Conservation (phyloP, 352 stramenopile genomes). For the Phytophthora cactorum region DNA sequence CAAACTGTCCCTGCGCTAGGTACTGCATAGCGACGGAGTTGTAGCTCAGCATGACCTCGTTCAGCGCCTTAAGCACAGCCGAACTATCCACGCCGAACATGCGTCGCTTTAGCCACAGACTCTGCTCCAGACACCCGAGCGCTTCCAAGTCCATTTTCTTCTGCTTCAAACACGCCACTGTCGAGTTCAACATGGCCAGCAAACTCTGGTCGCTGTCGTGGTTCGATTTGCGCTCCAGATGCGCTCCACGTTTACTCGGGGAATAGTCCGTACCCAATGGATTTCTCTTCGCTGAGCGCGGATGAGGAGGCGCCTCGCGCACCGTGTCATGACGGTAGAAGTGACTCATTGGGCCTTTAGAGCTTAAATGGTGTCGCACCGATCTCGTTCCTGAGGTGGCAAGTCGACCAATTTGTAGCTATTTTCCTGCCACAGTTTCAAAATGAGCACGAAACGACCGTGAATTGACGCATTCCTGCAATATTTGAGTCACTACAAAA, state of each 20-base stretch:
- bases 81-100: slow-evolving; percentile 77
- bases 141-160: slow-evolving; percentile 83
- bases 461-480: background rate
- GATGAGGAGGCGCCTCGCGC: slow-evolving; percentile 8
- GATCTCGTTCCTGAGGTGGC: too few species aligned
- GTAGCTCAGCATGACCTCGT: slow-evolving; percentile 76
- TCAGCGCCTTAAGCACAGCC: slow-evolving; percentile 57
- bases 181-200: slow-evolving; percentile 77
- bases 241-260: slow-evolving; percentile 19
- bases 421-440: too few species aligned
- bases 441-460: too few species aligned
- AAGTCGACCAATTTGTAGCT: too few species aligned
- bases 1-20: slow-evolving; percentile 55
- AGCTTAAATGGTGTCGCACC: too few species aligned
- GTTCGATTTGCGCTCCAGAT: slow-evolving; percentile 13
- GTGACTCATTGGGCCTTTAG: slow-evolving; percentile 11
- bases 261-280: slow-evolving; percentile 30
- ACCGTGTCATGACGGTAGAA: slow-evolving; percentile 26
- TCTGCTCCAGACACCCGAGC: slow-evolving; percentile 76
- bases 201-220: slow-evolving; percentile 66
- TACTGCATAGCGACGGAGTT: slow-evolving; percentile 83
- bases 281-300: slow-evolving; percentile 24
- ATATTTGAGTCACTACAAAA: slow-evolving; percentile 1
- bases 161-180: slow-evolving; percentile 67
- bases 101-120: slow-evolving; percentile 72